These are phyloP conservation scores for Solanum raphanifolium DNA, from an alignment of 257 asterid species.

Conservation along the genomic window DNA sequence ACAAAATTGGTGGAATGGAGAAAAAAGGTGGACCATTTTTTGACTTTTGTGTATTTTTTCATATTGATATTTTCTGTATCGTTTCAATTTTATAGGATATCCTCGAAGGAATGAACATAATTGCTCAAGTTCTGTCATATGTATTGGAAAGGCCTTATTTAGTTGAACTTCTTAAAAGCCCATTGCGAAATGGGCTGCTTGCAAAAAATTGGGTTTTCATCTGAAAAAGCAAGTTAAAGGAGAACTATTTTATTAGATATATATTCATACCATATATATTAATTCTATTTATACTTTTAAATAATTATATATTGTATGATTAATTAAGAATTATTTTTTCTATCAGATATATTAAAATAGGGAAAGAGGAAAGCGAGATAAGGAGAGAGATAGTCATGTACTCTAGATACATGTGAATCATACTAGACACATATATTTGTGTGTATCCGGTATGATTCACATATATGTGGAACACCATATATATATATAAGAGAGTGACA, in stretches of 20 bases:
- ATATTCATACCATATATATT: not conserved
- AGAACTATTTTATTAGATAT: too few relatives aligned
- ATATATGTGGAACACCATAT: too few relatives aligned
- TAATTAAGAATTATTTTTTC: too few relatives aligned
- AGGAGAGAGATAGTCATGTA: not conserved
- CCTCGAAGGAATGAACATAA: not conserved
- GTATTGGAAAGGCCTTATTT: not conserved
- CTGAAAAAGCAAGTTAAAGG: not conserved
- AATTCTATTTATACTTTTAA: too few relatives aligned
- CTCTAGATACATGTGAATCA: not conserved
- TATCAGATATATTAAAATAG: not conserved
- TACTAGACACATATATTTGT: too few relatives aligned
- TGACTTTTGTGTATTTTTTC: conserved; percentile 17
- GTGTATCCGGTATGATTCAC: not conserved
- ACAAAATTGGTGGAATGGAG: not conserved
- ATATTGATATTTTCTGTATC: conserved; percentile 16
- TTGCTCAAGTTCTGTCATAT: not conserved
- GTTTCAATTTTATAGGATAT: not conserved
- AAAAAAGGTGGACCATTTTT: not conserved
- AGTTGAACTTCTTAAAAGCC: not conserved
- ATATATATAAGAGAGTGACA: not conserved
- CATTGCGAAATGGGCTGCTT: not conserved
- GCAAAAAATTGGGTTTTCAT: not conserved
- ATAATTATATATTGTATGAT: too few relatives aligned
- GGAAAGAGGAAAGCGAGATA: too few relatives aligned